Conservation (phyloP, 805 yeast species). For the Pichia gijzeniarum region DNA sequence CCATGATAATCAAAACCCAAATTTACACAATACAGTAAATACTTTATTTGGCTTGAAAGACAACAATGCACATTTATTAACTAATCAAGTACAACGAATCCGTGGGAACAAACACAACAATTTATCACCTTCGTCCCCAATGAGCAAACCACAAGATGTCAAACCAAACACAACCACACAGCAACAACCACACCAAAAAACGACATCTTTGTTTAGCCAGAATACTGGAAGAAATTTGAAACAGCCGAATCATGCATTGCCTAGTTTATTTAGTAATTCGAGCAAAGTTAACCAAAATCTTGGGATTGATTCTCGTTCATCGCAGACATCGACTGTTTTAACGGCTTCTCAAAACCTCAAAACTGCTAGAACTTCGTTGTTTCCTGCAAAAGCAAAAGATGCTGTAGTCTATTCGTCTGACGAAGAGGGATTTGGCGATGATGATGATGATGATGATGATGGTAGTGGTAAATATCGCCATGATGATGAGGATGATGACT, state of each 20-base stretch:
- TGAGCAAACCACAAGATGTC: not conserved
- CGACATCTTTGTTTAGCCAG: too few species aligned
- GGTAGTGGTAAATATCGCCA: too few species aligned
- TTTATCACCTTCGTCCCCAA: not conserved
- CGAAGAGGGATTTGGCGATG: conserved; percentile 16
- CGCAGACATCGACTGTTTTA: too few species aligned
- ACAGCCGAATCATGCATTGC: not conserved
- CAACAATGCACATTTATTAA: not conserved
- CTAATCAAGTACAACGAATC: not conserved
- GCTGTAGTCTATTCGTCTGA: not conserved
- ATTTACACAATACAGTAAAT: not conserved
- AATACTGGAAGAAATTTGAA: too few species aligned
- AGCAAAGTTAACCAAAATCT: not conserved
- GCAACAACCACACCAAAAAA: not conserved
- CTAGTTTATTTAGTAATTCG: not conserved
- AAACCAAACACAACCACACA: not conserved
- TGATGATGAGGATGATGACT: not conserved
- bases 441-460: conserved; percentile 22
- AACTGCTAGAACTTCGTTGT: conserved; percentile 1
- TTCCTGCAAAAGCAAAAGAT: not conserved
- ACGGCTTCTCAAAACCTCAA: not conserved
- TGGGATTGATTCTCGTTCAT: too few species aligned
- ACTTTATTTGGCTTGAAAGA: conserved; percentile 4
- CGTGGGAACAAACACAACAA: too few species aligned
- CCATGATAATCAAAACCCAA: not conserved